Percentiles rank a stretch among this genome's conserved stretches.
Conservation (phyloP, 192 early-diverging fungal genomes). For the Gorgonomyces haynaldii region DNA sequence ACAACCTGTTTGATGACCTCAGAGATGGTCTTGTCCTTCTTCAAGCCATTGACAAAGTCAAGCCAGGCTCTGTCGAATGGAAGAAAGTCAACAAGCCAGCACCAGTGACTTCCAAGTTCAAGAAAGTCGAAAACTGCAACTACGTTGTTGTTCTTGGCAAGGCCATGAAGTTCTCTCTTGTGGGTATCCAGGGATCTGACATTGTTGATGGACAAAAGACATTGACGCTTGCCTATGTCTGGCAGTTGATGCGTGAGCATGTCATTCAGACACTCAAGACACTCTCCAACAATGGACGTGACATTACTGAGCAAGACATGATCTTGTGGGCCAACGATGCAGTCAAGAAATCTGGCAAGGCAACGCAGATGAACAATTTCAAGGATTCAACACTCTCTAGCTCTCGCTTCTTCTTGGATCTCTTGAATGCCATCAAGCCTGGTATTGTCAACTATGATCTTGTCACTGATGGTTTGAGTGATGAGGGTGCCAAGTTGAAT, state of each 20-base stretch:
- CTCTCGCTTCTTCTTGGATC: constrained; percentile 79
- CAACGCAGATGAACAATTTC: constrained; percentile 65
- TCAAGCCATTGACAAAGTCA: constrained; percentile 91
- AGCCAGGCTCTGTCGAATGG: constrained; percentile 86
- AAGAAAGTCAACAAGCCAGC: constrained; percentile 69
- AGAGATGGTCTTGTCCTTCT: constrained; percentile 82
- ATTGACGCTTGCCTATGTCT: constrained; percentile 82
- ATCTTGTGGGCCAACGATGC: constrained; percentile 89
- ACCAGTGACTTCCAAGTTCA: constrained; percentile 74
- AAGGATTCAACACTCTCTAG: constrained; percentile 67
- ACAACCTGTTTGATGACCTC: constrained; percentile 95
- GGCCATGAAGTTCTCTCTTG: constrained; percentile 72
- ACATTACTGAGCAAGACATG: constrained; percentile 89
- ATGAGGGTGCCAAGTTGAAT: constrained; percentile 83
- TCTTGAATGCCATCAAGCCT: constrained; percentile 84
- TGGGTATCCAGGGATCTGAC: constrained; percentile 92
- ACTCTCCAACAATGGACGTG: constrained; percentile 65
- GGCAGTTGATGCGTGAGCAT: constrained; percentile 99
- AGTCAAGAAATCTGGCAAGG: constrained; percentile 55
- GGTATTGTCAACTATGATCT: constrained; percentile 84
- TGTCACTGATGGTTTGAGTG: constrained; percentile 57
- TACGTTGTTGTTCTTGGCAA: constrained; percentile 83
- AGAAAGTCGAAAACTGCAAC: constrained; percentile 97
- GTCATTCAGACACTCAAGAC: constrained; percentile 85
- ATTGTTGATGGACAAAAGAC: constrained; percentile 84